phyloP scores from a whole-genome alignment of 148 eudicot genomes.

The Vaccinium darrowii region DNA sequence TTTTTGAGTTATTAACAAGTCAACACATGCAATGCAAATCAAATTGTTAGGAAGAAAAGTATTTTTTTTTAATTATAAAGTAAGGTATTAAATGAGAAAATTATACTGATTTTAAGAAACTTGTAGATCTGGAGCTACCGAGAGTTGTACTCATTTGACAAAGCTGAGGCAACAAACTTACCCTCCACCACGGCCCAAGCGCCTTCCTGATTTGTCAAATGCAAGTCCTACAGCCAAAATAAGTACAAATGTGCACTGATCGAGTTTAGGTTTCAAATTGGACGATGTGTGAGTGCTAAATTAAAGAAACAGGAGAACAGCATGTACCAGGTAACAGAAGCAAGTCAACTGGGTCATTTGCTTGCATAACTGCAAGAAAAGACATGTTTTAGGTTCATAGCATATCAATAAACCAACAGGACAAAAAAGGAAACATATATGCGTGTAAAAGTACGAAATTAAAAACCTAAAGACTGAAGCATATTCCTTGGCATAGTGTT shows the following conservation, averaged over 20 bases:
- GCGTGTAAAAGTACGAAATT: background rate
- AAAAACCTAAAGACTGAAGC: background rate
- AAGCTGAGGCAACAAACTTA: slow-evolving; percentile 33
- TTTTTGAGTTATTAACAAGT: slow-evolving; percentile 27
- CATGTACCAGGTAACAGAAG: slow-evolving; percentile 80
- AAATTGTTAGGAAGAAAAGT: background rate
- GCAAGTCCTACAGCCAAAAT: slow-evolving; percentile 69
- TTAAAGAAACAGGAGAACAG: slow-evolving; percentile 15
- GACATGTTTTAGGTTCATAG: slow-evolving; percentile 6
- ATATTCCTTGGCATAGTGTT: background rate
- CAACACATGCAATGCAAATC: slow-evolving; percentile 3
- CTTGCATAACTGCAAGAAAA: slow-evolving; percentile 71
- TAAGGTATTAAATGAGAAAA: background rate
- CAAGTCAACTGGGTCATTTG: slow-evolving; percentile 84
- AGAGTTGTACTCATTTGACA: background rate
- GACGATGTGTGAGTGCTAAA: background rate
- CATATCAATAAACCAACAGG: background rate
- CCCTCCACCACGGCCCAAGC: slow-evolving; percentile 99
- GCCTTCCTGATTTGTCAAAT: slow-evolving; percentile 90
- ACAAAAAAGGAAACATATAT: background rate
- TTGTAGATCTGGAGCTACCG: background rate
- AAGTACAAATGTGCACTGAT: slow-evolving; percentile 16
- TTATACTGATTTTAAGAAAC: background rate
- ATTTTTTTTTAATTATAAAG: background rate
- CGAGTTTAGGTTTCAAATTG: slow-evolving; percentile 4